A percentile compares a stretch with the other conserved stretches of the same genome.
Conservation (phyloP, 441 rosid genomes). For the Melastoma candidum region DNA sequence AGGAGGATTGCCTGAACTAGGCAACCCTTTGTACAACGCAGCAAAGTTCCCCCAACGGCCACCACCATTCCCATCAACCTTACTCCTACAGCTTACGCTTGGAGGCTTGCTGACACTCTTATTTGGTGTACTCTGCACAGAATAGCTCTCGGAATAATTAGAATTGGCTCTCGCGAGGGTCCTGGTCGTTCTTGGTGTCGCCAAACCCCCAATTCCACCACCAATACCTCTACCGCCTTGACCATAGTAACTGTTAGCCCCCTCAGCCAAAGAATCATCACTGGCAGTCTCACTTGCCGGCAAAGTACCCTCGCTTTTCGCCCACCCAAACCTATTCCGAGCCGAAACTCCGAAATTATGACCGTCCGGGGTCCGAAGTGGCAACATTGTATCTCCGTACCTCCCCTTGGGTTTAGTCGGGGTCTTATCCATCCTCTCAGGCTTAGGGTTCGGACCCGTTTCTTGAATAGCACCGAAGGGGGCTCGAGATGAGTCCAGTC, state of each 20-base stretch:
- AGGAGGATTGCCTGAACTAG: conserved; percentile 38
- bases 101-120: conserved; percentile 91
- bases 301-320: conserved; percentile 34
- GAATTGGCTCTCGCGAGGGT: conserved; percentile 45
- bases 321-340: conserved; percentile 68
- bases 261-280: conserved; percentile 23
- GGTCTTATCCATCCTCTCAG: conserved; percentile 47
- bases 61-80: conserved; percentile 44
- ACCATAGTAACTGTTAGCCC: conserved; percentile 8
- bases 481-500: conserved; percentile 47
- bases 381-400: conserved; percentile 39
- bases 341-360: conserved; percentile 31
- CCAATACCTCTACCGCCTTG: conserved; percentile 13
- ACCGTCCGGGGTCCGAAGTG: conserved; percentile 73
- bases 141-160: conserved; percentile 53
- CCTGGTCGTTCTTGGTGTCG: conserved; percentile 56
- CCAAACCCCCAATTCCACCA: conserved; percentile 24
- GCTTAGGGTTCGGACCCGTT: conserved; percentile 24
- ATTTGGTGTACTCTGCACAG: conserved; percentile 82
- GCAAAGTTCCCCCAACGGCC: conserved; percentile 46
- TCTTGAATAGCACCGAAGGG: conserved; percentile 65
- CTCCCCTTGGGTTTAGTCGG: conserved; percentile 58
- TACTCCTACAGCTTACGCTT: conserved; percentile 46
- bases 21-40: conserved; percentile 72
- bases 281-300: conserved; percentile 15